phyloP scores from a whole-genome alignment of 208 protist species.

The Tritrichomonas musculus region DNA sequence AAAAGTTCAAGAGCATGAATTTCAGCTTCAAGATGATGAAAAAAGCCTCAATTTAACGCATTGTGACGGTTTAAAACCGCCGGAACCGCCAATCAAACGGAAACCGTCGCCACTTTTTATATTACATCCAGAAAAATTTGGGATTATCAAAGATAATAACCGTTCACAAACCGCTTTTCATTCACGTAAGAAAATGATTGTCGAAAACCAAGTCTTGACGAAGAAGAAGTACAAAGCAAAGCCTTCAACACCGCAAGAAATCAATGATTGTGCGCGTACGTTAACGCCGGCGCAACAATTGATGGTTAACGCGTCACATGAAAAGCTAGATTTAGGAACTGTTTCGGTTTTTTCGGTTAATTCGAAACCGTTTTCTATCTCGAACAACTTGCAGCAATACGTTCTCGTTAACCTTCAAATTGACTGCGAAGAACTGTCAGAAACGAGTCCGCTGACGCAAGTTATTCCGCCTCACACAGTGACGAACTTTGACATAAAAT shows the following conservation, averaged over 20 bases:
- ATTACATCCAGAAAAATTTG: neutral
- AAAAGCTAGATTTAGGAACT: neutral
- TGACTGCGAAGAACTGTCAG: neutral
- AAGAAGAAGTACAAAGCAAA: slow-evolving; percentile 17
- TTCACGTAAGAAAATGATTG: neutral
- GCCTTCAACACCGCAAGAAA: slow-evolving; percentile 8
- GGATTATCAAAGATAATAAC: neutral
- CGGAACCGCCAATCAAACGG: neutral
- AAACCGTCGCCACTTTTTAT: neutral
- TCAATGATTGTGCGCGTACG: neutral
- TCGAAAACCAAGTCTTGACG: neutral
- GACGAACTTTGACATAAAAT: neutral
- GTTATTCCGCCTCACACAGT: neutral
- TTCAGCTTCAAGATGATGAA: too few species aligned
- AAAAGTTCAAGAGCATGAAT: neutral
- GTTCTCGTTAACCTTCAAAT: neutral
- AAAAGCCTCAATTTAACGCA: neutral
- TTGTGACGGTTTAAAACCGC: neutral
- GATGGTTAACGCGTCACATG: neutral
- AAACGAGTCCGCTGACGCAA: neutral
- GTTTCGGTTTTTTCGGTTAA: neutral
- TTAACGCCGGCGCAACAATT: slow-evolving; percentile 3
- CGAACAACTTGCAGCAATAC: neutral
- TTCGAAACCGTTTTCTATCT: neutral
- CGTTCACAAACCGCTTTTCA: too few species aligned